Evolutionary conservation across 2,329 filamentous ascomycete species (phyloP).

Genomic region (Botrytis deweyae): DNA sequence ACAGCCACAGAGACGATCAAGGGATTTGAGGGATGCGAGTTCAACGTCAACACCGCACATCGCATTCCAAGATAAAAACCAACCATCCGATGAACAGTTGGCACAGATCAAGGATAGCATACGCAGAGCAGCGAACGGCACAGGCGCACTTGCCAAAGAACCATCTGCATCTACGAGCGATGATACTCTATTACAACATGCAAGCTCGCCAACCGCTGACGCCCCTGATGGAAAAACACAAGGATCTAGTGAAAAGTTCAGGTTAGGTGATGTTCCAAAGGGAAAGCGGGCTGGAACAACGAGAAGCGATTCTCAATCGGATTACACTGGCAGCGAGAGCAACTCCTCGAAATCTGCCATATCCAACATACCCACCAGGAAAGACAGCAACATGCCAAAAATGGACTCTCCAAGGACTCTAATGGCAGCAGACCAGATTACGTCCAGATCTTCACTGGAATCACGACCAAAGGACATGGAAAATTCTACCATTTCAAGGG

Average conservation of each 20-base stretch:
- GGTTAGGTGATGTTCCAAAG: conserved; percentile 77
- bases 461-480: conserved; percentile 56
- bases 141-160: conserved; percentile 27
- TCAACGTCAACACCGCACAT: conserved; percentile 73
- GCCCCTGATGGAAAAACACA: conserved; percentile 41
- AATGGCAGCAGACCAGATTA: conserved; percentile 42
- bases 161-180: conserved; percentile 34
- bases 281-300: conserved; percentile 51
- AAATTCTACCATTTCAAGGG: conserved; percentile 46
- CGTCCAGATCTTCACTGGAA: conserved; percentile 58
- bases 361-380: conserved; percentile 29
- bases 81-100: conserved; percentile 60
- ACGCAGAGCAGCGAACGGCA: conserved; percentile 41
- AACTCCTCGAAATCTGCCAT: conserved; percentile 40
- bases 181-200: conserved; percentile 36
- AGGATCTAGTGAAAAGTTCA: conserved; percentile 60
- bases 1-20: conserved; percentile 24
- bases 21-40: conserved; percentile 45
- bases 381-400: conserved; percentile 20
- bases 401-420: conserved; percentile 34
- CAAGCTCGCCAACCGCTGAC: conserved; percentile 30
- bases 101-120: conserved; percentile 49
- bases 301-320: conserved; percentile 42
- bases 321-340: conserved; percentile 30
- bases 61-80: conserved; percentile 82